Percentiles rank a stretch among this genome's conserved stretches.
Conservation (phyloP, 2,329 filamentous ascomycete genomes). For the Clonostachys solani region DNA sequence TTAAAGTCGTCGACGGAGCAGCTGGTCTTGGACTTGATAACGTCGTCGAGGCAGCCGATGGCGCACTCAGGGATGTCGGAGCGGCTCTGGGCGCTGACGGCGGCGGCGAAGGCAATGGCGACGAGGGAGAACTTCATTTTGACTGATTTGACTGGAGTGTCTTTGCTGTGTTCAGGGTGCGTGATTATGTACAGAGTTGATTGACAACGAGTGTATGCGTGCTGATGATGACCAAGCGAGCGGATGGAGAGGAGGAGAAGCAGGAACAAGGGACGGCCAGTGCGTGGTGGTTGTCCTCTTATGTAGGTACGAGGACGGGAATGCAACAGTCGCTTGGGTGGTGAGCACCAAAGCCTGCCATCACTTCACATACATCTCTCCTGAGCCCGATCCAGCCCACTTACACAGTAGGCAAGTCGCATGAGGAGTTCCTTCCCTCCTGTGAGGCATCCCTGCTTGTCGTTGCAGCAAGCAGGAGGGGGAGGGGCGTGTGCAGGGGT, state of each 20-base stretch:
- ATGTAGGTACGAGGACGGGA: too few species aligned
- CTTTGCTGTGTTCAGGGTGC: conserved; percentile 4
- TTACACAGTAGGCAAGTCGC: too few species aligned
- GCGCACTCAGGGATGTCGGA: conserved; percentile 31
- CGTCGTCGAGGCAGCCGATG: conserved; percentile 24
- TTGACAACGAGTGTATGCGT: conserved; percentile 4
- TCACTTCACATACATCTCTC: too few species aligned
- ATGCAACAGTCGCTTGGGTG: too few species aligned
- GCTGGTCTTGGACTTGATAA: conserved; percentile 19
- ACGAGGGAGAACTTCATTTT: conserved; percentile 33
- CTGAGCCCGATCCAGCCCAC: too few species aligned
- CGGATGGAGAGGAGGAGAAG: conserved; percentile 1
- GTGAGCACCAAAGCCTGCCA: too few species aligned
- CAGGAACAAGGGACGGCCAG: too few species aligned
- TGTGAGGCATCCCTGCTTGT: too few species aligned
- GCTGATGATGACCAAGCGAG: conserved; percentile 3
- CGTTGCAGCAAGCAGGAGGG: too few species aligned
- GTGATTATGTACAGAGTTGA: conserved; percentile 1
- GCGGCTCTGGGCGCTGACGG: conserved; percentile 24
- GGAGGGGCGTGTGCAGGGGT: too few species aligned
- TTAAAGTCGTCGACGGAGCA: conserved; percentile 24
- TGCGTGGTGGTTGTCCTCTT: too few species aligned
- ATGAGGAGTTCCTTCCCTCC: too few species aligned
- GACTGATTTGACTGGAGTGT: conserved; percentile 4
- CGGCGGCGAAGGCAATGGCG: conserved; percentile 23